Evolutionary conservation across 202 grass and related monocot species (phyloP).

Genomic region (Zizania palustris): DNA sequence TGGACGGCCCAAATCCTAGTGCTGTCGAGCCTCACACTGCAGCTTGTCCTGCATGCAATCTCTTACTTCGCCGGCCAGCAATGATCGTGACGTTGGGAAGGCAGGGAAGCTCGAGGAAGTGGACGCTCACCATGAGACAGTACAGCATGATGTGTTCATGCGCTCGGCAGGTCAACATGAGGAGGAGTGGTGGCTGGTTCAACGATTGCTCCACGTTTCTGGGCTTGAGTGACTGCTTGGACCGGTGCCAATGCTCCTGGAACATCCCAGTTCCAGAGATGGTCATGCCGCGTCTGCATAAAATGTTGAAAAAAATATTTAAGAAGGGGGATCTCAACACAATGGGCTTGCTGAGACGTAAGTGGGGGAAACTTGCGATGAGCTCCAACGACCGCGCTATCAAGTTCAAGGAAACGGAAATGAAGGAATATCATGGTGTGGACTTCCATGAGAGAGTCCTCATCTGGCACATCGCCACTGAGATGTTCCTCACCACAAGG

Average conservation of each 20-base stretch:
- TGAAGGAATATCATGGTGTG: background rate
- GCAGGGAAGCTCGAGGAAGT: background rate
- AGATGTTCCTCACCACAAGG: background rate
- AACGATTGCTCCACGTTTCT: background rate
- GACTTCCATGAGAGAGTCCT: background rate
- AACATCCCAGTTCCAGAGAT: background rate
- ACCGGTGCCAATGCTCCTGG: background rate
- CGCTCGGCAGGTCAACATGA: background rate
- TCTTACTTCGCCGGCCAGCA: no score
- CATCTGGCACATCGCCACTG: background rate
- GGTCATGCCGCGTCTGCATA: background rate
- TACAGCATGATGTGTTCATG: constrained; percentile 33
- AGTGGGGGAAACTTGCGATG: background rate
- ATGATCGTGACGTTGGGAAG: background rate
- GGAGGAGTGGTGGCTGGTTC: background rate
- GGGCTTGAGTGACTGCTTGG: background rate
- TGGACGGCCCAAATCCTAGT: constrained; percentile 48
- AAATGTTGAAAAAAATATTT: no score
- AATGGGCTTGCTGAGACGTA: background rate
- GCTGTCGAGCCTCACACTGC: constrained; percentile 42
- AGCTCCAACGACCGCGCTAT: background rate
- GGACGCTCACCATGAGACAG: constrained; percentile 26
- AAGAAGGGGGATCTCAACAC: background rate
- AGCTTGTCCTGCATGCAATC: constrained; percentile 44
- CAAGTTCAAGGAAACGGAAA: background rate